A percentile compares a stretch with the other conserved stretches of the same genome.
Evolutionary conservation across 768 basidiomycete genomes (phyloP).

Genomic region (Tricholoma flavovirens): DNA sequence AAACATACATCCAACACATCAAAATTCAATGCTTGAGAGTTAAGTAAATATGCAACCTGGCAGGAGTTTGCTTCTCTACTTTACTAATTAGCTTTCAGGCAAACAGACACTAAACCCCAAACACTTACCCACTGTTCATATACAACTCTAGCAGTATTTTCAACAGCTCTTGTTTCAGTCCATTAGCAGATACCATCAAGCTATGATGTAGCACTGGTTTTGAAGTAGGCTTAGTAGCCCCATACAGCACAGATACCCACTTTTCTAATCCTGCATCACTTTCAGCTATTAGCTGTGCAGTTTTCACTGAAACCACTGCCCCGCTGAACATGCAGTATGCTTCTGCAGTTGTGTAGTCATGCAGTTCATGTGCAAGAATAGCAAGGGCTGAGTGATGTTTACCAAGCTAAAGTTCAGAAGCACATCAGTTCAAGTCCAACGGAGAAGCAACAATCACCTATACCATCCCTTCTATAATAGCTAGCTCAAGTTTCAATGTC

Average conservation of each 20-base stretch:
- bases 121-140: conserved; percentile 71
- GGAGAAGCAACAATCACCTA: not conserved
- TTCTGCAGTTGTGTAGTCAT: conserved; percentile 75
- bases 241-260: conserved; percentile 49
- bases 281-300: conserved; percentile 46
- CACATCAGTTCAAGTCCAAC: not conserved
- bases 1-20: conserved; percentile 69
- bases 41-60: conserved; percentile 63
- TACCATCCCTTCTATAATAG: conserved; percentile 78
- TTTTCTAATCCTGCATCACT: conserved; percentile 38
- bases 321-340: conserved; percentile 82
- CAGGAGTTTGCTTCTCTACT: conserved; percentile 46
- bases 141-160: conserved; percentile 76
- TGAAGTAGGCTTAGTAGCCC: conserved; percentile 17
- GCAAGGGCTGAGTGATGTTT: conserved; percentile 61
- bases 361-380: conserved; percentile 61
- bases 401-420: conserved; percentile 29
- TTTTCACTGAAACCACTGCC: conserved; percentile 58
- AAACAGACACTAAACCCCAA: conserved; percentile 35
- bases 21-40: conserved; percentile 74
- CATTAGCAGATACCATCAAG: conserved; percentile 36
- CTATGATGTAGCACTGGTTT: conserved; percentile 20
- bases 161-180: conserved; percentile 52
- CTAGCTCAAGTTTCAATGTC: conserved; percentile 64
- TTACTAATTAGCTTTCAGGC: not conserved